phyloP scores from a whole-genome alignment of 257 asterid species.

The Capsicum pubescens region DNA sequence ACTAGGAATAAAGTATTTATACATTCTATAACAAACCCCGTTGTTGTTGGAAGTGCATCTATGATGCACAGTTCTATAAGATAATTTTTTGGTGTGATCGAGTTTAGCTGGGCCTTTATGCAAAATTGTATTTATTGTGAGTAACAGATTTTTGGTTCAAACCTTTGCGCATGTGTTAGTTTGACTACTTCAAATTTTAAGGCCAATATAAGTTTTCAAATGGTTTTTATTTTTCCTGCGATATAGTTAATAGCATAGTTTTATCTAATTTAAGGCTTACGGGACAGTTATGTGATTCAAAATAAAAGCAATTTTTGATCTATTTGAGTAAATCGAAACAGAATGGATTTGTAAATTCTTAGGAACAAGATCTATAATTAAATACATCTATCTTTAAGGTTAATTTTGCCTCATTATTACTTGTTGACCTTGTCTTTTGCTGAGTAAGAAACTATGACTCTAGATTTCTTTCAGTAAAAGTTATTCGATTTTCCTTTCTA shows the following conservation, averaged over 20 bases:
- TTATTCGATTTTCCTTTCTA: not conserved
- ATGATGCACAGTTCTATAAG: not conserved
- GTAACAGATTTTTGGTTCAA: slow-evolving; percentile 7
- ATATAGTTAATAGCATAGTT: not conserved
- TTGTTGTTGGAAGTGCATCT: slow-evolving; percentile 12
- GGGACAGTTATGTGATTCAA: too few species aligned
- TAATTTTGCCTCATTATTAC: not conserved
- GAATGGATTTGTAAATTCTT: not conserved
- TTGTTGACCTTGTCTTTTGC: slow-evolving; percentile 17
- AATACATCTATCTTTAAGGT: not conserved
- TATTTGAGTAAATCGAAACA: not conserved
- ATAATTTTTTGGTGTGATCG: not conserved
- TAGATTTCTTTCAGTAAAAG: not conserved
- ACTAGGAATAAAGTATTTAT: too few species aligned
- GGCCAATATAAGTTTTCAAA: not conserved
- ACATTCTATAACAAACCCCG: not conserved
- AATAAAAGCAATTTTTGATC: too few species aligned
- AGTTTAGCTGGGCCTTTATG: slow-evolving; percentile 9
- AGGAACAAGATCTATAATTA: not conserved
- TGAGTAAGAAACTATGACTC: not conserved
- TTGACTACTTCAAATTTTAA: not conserved
- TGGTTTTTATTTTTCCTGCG: not conserved
- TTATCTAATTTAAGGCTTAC: too few species aligned
- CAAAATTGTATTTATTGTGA: not conserved
- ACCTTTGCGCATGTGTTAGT: not conserved